Conservation (phyloP, 768 basidiomycete species). For the Leccinum arenicola region DNA sequence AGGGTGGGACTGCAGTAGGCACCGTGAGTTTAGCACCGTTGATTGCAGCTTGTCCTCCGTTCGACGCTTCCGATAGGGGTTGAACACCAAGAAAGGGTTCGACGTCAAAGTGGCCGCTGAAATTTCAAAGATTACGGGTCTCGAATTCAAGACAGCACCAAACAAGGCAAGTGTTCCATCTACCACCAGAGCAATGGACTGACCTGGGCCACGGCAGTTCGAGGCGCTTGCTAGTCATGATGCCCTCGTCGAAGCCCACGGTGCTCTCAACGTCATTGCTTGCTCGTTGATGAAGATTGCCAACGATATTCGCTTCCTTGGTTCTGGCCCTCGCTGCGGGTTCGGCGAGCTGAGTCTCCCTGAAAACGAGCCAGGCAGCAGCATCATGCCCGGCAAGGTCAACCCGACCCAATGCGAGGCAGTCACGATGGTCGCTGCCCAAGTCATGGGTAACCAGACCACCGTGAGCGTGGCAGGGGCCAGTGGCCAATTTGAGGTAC, state of each 20-base stretch:
- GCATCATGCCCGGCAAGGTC: conserved; percentile 99
- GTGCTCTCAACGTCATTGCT: conserved; percentile 94
- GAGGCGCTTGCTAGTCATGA: conserved; percentile 98
- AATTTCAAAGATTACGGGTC: conserved; percentile 86
- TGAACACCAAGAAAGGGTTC: conserved; percentile 97
- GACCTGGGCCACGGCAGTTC: conserved; percentile 52
- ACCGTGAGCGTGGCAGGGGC: conserved; percentile 89
- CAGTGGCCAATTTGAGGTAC: conserved; percentile 94
- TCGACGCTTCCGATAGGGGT: conserved; percentile 52
- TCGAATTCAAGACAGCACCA: conserved; percentile 93
- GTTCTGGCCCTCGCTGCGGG: conserved; percentile 96
- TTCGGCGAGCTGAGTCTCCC: conserved; percentile 92
- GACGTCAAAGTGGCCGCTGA: conserved; percentile 92
- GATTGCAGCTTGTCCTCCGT: neutral
- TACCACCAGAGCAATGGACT: neutral
- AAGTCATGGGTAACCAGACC: conserved; percentile 98
- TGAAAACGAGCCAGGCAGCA: conserved; percentile 98
- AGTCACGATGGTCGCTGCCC: conserved; percentile 96
- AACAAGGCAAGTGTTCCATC: conserved; percentile 72
- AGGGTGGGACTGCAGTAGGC: conserved; percentile 98
- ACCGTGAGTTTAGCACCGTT: conserved; percentile 57
- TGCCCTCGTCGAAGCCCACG: conserved; percentile 95
- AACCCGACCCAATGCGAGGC: conserved; percentile 99
- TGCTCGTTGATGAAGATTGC: conserved; percentile 99
- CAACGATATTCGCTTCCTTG: conserved; percentile 97